phyloP scores from a whole-genome alignment of 1,284 basidiomycete species.

The Phenoliferia sp. region DNA sequence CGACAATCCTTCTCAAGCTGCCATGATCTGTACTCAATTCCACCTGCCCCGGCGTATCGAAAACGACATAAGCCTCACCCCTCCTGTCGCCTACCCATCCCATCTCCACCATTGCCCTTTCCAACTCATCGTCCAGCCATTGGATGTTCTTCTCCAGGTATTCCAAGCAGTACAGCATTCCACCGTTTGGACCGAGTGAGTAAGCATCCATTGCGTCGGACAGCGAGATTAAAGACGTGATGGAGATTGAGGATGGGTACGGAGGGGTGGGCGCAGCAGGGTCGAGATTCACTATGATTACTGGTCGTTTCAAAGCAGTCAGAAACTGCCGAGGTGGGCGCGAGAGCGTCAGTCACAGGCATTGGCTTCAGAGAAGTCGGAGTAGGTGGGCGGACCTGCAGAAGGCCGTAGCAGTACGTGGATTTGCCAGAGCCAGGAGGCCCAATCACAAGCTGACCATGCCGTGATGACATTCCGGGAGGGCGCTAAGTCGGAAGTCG shows the following conservation, averaged over 20 bases:
- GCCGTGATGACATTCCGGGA: constrained; percentile 34
- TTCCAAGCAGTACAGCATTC: constrained; percentile 95
- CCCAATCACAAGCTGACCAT: constrained; percentile 64
- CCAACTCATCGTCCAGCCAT: constrained; percentile 76
- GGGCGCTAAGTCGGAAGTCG: neutral
- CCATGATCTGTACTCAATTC: constrained; percentile 95
- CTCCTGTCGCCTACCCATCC: constrained; percentile 44
- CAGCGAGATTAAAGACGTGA: constrained; percentile 80
- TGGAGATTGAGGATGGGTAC: constrained; percentile 84
- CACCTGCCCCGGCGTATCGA: constrained; percentile 96
- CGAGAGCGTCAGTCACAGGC: neutral
- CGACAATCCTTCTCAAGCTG: constrained; percentile 72
- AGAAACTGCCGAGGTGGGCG: constrained; percentile 55
- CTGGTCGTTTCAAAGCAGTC: constrained; percentile 74
- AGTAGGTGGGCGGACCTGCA: constrained; percentile 52
- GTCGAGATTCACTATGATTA: constrained; percentile 89
- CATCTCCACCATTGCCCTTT: constrained; percentile 44
- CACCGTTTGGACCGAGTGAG: constrained; percentile 90
- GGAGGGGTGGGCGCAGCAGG: constrained; percentile 87
- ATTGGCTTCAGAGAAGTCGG: no score
- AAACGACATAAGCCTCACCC: constrained; percentile 74
- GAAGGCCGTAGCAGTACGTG: constrained; percentile 87
- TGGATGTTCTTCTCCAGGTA: constrained; percentile 93
- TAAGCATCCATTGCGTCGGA: constrained; percentile 82
- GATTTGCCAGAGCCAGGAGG: constrained; percentile 91